Conservation (phyloP, 192 early-diverging fungal genomes). For the Irineochytrium annulatum region DNA sequence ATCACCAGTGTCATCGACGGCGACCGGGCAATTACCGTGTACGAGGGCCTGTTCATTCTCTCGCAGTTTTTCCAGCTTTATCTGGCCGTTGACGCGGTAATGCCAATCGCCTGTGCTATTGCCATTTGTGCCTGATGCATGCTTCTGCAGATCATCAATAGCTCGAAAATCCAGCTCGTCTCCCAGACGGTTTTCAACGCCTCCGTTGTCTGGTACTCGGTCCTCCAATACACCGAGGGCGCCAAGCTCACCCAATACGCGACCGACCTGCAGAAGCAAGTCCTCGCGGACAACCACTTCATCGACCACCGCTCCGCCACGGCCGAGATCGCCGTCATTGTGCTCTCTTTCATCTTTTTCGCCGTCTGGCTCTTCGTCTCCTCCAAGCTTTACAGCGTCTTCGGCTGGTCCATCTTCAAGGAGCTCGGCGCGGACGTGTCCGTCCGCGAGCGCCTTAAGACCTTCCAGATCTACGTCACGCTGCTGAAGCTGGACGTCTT, state of each 20-base stretch:
- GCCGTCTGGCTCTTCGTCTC: conserved; percentile 39
- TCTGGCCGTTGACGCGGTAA: conserved; percentile 46
- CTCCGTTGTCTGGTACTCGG: conserved; percentile 34
- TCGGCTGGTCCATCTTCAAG: conserved; percentile 59
- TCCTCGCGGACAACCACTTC: background rate
- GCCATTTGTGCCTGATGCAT: too few relatives aligned
- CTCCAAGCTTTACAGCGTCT: conserved; percentile 45
- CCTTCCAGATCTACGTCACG: conserved; percentile 76
- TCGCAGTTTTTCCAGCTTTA: conserved; percentile 44
- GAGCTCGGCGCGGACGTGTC: conserved; percentile 52
- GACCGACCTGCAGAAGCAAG: too few relatives aligned
- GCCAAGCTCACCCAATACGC: too few relatives aligned
- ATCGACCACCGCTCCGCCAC: conserved; percentile 27
- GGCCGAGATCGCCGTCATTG: conserved; percentile 33
- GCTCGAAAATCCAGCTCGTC: conserved; percentile 48
- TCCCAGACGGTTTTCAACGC: conserved; percentile 43
- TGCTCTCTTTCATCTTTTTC: conserved; percentile 33
- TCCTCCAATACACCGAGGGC: conserved; percentile 39
- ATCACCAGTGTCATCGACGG: conserved; percentile 2
- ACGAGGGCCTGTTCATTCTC: conserved; percentile 41
- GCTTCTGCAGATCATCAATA: conserved; percentile 26
- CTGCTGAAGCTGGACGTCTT: conserved; percentile 79
- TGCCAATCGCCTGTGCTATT: background rate
- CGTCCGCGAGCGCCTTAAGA: conserved; percentile 46
- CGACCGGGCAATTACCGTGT: conserved; percentile 35